A percentile compares a stretch with the other conserved stretches of the same genome.
Evolutionary conservation across 2,329 filamentous ascomycete genomes (phyloP).

Genomic region (Cordyceps javanica): DNA sequence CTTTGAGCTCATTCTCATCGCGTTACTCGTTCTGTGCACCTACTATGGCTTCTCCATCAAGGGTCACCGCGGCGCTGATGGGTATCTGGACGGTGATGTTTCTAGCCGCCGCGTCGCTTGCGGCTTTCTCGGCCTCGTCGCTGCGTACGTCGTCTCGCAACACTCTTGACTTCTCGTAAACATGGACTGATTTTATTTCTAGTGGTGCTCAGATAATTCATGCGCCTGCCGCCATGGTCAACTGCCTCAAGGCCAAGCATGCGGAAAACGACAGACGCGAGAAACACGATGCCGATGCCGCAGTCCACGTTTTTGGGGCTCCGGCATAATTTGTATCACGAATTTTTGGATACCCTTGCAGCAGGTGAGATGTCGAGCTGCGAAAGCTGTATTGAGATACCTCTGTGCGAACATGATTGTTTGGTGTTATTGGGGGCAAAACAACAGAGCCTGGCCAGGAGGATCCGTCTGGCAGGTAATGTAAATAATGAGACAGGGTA

Average conservation of each 20-base stretch:
- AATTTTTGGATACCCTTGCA: no score
- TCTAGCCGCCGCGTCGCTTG: slow-evolving; percentile 8
- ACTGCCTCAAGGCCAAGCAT: slow-evolving; percentile 8
- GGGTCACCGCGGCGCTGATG: not conserved
- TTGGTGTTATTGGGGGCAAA: not conserved
- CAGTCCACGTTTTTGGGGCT: not conserved
- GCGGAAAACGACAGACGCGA: not conserved
- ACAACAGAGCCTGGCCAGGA: not conserved
- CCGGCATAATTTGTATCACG: not conserved
- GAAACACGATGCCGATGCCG: slow-evolving; percentile 5
- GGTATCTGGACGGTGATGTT: not conserved
- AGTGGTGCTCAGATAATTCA: slow-evolving; percentile 3
- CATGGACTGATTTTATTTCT: not conserved
- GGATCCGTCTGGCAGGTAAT: not conserved
- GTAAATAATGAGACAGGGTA: not conserved
- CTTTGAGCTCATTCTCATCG: slow-evolving; percentile 1
- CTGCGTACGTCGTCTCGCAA: not conserved
- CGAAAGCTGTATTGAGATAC: not conserved
- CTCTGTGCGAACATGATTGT: not conserved
- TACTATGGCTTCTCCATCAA: slow-evolving; percentile 4
- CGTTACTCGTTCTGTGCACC: not conserved
- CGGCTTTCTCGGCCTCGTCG: slow-evolving; percentile 7
- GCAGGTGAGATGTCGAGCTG: not conserved
- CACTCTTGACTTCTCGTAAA: rapidly evolving
- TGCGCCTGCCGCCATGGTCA: slow-evolving; percentile 7